Conservation (phyloP, 23 red algal genomes). For the Gracilaria gracilis region DNA sequence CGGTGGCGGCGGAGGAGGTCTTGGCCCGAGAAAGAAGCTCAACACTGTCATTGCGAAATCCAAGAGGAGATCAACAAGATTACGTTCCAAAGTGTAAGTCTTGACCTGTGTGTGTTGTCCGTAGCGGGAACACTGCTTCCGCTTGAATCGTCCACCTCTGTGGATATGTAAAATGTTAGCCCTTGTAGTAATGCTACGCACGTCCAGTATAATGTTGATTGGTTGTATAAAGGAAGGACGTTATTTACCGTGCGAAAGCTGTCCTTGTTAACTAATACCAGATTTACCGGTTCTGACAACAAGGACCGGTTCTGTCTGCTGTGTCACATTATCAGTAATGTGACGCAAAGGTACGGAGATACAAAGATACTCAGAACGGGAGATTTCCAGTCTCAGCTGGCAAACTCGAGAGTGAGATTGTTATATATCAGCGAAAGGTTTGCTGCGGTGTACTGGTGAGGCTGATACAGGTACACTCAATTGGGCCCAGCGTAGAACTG, state of each 20-base stretch:
- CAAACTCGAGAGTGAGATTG: conserved; percentile 6
- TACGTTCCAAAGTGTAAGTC: neutral
- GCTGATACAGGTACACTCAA: neutral
- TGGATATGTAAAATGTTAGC: too few species aligned
- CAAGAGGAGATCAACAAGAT: neutral
- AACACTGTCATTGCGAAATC: conserved; percentile 32
- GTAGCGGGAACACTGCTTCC: too few species aligned
- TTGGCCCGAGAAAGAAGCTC: conserved; percentile 35
- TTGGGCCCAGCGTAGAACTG: neutral
- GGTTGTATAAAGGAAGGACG: neutral
- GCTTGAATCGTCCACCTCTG: too few species aligned
- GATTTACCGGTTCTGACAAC: neutral
- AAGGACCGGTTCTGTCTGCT: neutral
- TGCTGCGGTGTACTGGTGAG: too few species aligned
- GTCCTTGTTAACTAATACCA: neutral
- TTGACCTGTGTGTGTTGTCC: neutral
- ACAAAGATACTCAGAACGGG: neutral
- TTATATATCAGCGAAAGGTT: neutral
- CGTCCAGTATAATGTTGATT: too few species aligned
- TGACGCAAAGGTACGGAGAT: neutral
- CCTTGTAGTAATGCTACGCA: neutral
- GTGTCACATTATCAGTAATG: neutral
- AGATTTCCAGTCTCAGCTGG: neutral
- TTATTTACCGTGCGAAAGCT: neutral
- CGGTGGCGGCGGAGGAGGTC: conserved; percentile 7